Conservation (phyloP, 352 stramenopile genomes). For the Globisporangium apiculatum region DNA sequence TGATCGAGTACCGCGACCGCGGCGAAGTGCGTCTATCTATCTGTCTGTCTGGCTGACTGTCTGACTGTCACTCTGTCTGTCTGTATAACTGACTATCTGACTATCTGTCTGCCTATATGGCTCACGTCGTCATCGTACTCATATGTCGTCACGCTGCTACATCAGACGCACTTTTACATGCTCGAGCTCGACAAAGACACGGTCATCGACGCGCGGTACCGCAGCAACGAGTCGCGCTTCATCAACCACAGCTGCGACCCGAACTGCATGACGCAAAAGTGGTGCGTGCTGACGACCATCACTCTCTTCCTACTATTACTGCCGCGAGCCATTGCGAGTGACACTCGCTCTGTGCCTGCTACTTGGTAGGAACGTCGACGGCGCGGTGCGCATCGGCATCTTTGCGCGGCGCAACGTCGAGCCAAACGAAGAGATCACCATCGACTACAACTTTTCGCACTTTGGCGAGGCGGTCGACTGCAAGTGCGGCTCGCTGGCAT, state of each 20-base stretch:
- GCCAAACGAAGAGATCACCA: slow-evolving; percentile 66
- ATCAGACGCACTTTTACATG: slow-evolving; percentile 81
- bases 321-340: neutral
- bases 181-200: slow-evolving; percentile 82
- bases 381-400: slow-evolving; percentile 70
- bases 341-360: neutral
- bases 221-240: slow-evolving; percentile 92
- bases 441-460: slow-evolving; percentile 84
- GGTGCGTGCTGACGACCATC: slow-evolving; percentile 22
- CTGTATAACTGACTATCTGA: neutral
- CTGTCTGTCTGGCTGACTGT: neutral
- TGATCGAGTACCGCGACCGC: slow-evolving; percentile 48
- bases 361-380: slow-evolving; percentile 51
- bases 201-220: slow-evolving; percentile 80
- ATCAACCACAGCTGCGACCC: slow-evolving; percentile 95
- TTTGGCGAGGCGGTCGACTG: slow-evolving; percentile 72
- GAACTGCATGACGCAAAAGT: slow-evolving; percentile 94
- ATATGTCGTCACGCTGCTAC: neutral
- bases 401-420: slow-evolving; percentile 58
- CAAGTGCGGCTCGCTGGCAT: slow-evolving; percentile 66
- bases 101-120: too few species aligned
- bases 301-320: neutral
- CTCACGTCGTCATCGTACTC: too few species aligned
- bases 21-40: slow-evolving; percentile 30
- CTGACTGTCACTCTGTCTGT: neutral